phyloP scores from a whole-genome alignment of 768 basidiomycete species.

The Neoboletus subvelutipes region DNA sequence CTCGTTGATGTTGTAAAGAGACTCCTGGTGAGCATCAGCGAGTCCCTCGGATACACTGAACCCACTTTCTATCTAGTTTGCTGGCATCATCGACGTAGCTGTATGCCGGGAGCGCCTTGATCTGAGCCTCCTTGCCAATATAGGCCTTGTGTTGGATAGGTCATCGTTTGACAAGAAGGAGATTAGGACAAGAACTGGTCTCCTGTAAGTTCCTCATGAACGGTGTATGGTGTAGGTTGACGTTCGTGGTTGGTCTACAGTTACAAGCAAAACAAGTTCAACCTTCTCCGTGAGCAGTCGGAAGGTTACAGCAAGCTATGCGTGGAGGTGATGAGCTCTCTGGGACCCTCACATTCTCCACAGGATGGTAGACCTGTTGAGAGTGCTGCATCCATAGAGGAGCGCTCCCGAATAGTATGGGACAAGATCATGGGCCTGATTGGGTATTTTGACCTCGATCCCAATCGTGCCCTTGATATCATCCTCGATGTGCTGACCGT shows the following conservation, averaged over 20 bases:
- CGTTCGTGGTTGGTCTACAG: constrained; percentile 39
- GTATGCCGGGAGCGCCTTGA: constrained; percentile 78
- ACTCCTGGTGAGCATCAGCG: constrained; percentile 47
- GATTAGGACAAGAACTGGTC: constrained; percentile 72
- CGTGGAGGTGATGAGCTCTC: constrained; percentile 73
- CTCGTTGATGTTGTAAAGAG: constrained; percentile 58
- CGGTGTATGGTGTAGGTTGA: background rate
- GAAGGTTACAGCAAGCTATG: constrained; percentile 96
- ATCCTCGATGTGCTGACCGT: constrained; percentile 88
- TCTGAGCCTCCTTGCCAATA: constrained; percentile 55
- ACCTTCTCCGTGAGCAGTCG: constrained; percentile 93
- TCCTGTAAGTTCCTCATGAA: constrained; percentile 59
- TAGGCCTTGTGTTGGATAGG: constrained; percentile 71
- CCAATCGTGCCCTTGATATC: constrained; percentile 89
- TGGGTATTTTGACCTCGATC: constrained; percentile 96
- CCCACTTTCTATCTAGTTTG: constrained; percentile 41
- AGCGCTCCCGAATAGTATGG: constrained; percentile 71
- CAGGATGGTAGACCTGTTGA: constrained; percentile 67
- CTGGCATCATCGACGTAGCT: constrained; percentile 54
- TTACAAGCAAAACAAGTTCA: constrained; percentile 98
- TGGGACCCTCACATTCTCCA: constrained; percentile 73
- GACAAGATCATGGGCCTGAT: constrained; percentile 85
- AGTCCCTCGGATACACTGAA: background rate
- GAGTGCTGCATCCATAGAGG: constrained; percentile 52
- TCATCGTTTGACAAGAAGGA: constrained; percentile 71